Evolutionary conservation across 2,329 filamentous ascomycete species (phyloP), one percentile per base, ranked within the genome.

Genomic region (Aureobasidium vineae): DNA sequence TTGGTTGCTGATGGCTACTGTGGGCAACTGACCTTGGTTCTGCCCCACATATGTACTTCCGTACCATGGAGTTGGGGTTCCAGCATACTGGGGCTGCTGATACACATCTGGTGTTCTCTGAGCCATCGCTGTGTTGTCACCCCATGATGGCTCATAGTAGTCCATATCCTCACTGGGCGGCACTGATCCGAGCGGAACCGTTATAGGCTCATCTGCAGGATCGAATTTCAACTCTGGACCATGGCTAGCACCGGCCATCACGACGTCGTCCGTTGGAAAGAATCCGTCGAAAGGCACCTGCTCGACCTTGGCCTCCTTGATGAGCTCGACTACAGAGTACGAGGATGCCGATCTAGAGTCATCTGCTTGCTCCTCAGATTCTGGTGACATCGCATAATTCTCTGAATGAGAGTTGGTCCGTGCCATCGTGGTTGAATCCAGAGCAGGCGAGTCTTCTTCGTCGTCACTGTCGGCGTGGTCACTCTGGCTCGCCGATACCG

Each of bases 141-240:
- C 36, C 61, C 61, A 64, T 21, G 47, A 21, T 10, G 49, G 40
- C 7, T n/a, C 61, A 54, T 64, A 64, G 36, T 43, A 64, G 47
- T 43, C 33, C 45, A 63, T 28, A 7, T 41, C 23, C 3, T 41
- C 61, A 23, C 36, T 45, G 19, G 38, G 16, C 6, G 61, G 47
- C 10, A 54, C 49, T 10, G 47, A 36, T 5, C n/a, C 49, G 13
- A 64, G 47, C 3, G 47, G 23, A 16, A 36, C 40, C 23, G 61
- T 54, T 23, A 54, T 38, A 36, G 36, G 11, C 36, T 64, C 61
- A 33, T 64, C 49, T 64, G 36, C 61, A 31, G 49, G 61, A 31
- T 64, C 47, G 23, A 64, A 53, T 21, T 64, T 54, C 49, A 64
- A 43, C 1, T 54, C 49, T 45, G 59, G 13, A 36, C 57, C 57